phyloP scores from a whole-genome alignment of 257 asterid genomes.

The Thymus quinquecostatus region DNA sequence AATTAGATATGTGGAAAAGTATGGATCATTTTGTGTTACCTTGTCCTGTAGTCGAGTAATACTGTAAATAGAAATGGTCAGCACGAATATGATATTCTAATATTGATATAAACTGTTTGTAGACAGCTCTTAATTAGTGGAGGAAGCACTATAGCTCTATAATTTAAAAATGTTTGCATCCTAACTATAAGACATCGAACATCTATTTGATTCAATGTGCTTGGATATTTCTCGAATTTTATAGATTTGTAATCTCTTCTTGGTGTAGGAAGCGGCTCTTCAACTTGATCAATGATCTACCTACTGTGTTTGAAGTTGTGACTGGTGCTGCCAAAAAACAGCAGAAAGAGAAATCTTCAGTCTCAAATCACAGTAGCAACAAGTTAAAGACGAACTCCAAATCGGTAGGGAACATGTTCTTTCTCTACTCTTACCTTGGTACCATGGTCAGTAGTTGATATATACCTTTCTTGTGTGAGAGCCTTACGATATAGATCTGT shows the following conservation, averaged over 20 bases:
- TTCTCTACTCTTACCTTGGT: not conserved
- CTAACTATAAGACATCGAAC: not conserved
- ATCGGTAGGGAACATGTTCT: constrained; percentile 42
- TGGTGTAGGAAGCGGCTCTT: constrained; percentile 75
- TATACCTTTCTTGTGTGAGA: not conserved
- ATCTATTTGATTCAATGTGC: not conserved
- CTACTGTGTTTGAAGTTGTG: constrained; percentile 77
- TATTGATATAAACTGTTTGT: not conserved
- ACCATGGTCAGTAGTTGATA: not conserved
- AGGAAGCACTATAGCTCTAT: constrained; percentile 16
- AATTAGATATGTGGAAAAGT: not conserved
- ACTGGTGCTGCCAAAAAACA: constrained; percentile 67
- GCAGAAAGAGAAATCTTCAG: constrained; percentile 62
- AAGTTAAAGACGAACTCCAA: constrained; percentile 60
- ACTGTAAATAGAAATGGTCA: not conserved
- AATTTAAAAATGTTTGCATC: constrained; percentile 15
- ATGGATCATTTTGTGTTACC: not conserved
- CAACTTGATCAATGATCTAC: constrained; percentile 75
- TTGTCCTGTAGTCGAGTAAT: not conserved
- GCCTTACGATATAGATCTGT: too few species aligned
- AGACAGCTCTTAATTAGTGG: not conserved
- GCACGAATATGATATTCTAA: constrained; percentile 1
- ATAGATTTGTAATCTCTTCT: constrained; percentile 16
- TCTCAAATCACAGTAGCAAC: constrained; percentile 54
- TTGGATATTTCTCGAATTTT: constrained; percentile 15